A percentile compares a stretch with the other conserved stretches of the same genome.
Conservation (phyloP, 371 early-diverging fungal species). For the Mortierella sp. region DNA sequence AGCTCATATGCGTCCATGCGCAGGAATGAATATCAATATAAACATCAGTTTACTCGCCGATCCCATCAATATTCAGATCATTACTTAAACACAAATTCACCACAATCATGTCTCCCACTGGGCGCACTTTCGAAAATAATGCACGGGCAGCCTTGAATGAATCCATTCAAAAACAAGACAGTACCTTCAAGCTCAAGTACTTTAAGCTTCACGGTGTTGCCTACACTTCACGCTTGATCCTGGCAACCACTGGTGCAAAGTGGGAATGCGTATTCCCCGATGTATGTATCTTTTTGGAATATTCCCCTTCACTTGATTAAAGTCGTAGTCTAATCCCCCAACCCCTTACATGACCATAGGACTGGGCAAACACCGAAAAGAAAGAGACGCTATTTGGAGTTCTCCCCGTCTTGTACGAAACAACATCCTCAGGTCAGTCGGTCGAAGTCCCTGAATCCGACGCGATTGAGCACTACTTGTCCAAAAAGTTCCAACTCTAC, state of each 20-base stretch:
- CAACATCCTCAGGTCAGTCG: constrained; percentile 24
- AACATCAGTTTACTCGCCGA: background rate
- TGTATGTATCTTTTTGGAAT: constrained; percentile 10
- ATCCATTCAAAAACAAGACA: constrained; percentile 19
- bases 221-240: constrained; percentile 24
- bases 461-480: constrained; percentile 39
- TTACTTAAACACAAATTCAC: background rate
- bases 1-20: background rate
- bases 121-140: constrained; percentile 22
- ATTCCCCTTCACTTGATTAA: background rate
- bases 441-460: constrained; percentile 44
- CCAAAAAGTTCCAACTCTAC: constrained; percentile 23
- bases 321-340: background rate
- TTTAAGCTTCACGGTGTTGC: constrained; percentile 38
- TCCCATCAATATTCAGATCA: background rate
- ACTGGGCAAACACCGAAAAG: constrained; percentile 41
- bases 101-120: constrained; percentile 17
- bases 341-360: constrained; percentile 4
- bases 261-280: constrained; percentile 38
- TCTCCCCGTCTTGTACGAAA: constrained; percentile 41
- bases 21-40: background rate
- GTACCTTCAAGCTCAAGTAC: constrained; percentile 42
- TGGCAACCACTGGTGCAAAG: constrained; percentile 33
- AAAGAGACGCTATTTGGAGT: constrained; percentile 28
- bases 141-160: constrained; percentile 23